Evolutionary conservation across 352 stramenopile genomes (phyloP), one percentile per base, ranked within the genome.

Genomic region (Pythium volutum): DNA sequence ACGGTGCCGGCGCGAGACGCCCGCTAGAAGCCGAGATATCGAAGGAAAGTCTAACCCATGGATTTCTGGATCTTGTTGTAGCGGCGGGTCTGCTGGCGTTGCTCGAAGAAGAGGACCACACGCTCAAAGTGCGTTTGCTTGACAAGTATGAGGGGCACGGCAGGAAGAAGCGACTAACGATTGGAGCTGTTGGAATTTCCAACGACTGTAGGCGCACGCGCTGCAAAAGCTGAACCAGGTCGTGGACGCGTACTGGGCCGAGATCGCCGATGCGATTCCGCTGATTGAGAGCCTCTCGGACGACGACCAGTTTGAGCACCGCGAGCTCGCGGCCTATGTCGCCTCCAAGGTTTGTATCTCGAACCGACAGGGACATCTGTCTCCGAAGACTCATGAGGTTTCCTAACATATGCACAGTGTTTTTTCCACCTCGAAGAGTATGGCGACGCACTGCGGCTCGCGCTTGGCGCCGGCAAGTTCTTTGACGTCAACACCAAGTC

Each of bases 401-500:
- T 43, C 11, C 3, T 43, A 20, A 18, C 36, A 18, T 42, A 34
- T 34, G 29, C 6, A 8, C 34, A 93, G 77, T 97, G 97, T 62
- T 99, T 99, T 63, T 99, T 99, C 71, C 97, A 99, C 72, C 74
- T 99, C 41, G 96, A 99, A 66, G 97, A 99, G 76, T 98, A 99
- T 49, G 83, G 95, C 62, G 91, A 98, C 64, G 91, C 95, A 25
- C 75, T 98, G 52, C 87, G 95, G 27, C 76, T 99, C 27, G 97
- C 97, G 26, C 84, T 99, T 8, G 92, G 94, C 15, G 93, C 96
- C 14, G 97, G 97, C 22, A 83, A 91, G 50, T 96, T 98, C 74
- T 99, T 99, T 73, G 89, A 99, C 68, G 81, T 98, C 29, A 91
- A 89, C 41, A 69, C 64, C 55, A 95, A 90, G 64, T 96, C 81